Evolutionary conservation across 306 rosid genomes (phyloP), one percentile per base, ranked within the genome.

Genomic region (Vicia villosa): DNA sequence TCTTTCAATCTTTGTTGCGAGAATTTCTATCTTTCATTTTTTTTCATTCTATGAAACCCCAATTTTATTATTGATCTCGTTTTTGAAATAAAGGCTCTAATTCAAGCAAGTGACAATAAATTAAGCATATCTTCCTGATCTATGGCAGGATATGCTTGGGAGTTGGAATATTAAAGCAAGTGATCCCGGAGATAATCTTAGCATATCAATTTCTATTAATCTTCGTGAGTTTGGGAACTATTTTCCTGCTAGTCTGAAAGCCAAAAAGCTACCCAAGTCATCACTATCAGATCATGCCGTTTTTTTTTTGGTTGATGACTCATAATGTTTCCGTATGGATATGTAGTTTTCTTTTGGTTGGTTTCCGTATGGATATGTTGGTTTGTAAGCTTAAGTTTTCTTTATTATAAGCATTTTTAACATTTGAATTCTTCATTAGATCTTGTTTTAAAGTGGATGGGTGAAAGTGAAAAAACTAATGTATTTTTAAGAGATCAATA

Each of bases 251-350:
- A 85, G 84, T 38, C 68, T 94, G 59, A 87, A 76, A 66, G 91
- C 89, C 40, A 90, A 81, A 74, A 85, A 46, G 77, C 72, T 90
- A 52, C 20, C 69, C 52, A 61, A 87, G 5, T 64, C 86, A 21
- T 61, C 55, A 4, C 82, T 46, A 65, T 77, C 83, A 45, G 91
- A 88, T 81, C 89, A 83, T 79, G 87, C 86, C 28, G 12, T 75
- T 46, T 94, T 85, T n/a, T 83, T 94, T 94, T 80, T 94, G 93
- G 88, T 59, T 88, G 89, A 94, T 90, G 98, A 97, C 98, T 49
- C 96, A 94, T 60, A 94, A 88, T 69, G 97, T 94, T 77, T 97
- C 96, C 11, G 66, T 88, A 36, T 94, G 97, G 98, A 90, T 90
- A 78, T 94, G n/a, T n/a, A n/a, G n/a, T n/a, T n/a, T n/a, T n/a